Percentiles rank a stretch among this genome's conserved stretches.
These are phyloP conservation scores for Delitschia confertaspora DNA, from an alignment of 495 filamentous ascomycete genomes.

Conservation along the genomic window DNA sequence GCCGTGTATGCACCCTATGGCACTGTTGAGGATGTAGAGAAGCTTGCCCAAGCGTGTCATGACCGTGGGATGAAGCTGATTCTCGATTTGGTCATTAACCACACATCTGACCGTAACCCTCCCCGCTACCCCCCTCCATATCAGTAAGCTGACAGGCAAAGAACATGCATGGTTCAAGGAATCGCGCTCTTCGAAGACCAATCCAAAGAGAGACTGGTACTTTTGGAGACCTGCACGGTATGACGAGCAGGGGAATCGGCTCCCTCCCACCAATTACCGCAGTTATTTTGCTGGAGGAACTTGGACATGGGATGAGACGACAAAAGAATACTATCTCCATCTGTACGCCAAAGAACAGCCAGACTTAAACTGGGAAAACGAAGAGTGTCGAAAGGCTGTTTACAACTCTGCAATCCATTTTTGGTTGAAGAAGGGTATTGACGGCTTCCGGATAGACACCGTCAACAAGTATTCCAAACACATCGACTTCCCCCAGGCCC, in stretches of 20 bases:
- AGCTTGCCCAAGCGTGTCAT: slow-evolving; percentile 26
- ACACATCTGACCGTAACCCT: slow-evolving; percentile 30
- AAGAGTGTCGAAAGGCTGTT: slow-evolving; percentile 22
- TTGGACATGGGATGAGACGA: slow-evolving; percentile 32
- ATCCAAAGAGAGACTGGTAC: slow-evolving; percentile 32
- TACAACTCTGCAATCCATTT: slow-evolving; percentile 30
- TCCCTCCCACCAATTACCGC: slow-evolving; percentile 34
- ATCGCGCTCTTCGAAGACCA: slow-evolving; percentile 25
- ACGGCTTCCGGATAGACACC: slow-evolving; percentile 35
- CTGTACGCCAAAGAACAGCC: slow-evolving; percentile 33
- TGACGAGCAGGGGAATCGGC: slow-evolving; percentile 25
- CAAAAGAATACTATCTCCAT: slow-evolving; percentile 35
- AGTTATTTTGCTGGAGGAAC: slow-evolving; percentile 25
- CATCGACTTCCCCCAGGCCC: slow-evolving; percentile 28
- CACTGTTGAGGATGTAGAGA: slow-evolving; percentile 29
- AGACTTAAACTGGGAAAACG: slow-evolving; percentile 36
- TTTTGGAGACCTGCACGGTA: slow-evolving; percentile 33
- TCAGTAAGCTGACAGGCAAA: too few species aligned
- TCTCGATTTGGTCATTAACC: slow-evolving; percentile 32
- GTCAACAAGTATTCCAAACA: slow-evolving; percentile 33
- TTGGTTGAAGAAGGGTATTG: slow-evolving; percentile 33
- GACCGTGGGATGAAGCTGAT: slow-evolving; percentile 27
- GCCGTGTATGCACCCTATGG: slow-evolving; percentile 27
- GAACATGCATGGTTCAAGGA: slow-evolving; percentile 33
- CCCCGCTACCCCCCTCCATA: too few species aligned